Evolutionary conservation across 345 rosid species (phyloP).

Genomic region (Reutealis trisperma): DNA sequence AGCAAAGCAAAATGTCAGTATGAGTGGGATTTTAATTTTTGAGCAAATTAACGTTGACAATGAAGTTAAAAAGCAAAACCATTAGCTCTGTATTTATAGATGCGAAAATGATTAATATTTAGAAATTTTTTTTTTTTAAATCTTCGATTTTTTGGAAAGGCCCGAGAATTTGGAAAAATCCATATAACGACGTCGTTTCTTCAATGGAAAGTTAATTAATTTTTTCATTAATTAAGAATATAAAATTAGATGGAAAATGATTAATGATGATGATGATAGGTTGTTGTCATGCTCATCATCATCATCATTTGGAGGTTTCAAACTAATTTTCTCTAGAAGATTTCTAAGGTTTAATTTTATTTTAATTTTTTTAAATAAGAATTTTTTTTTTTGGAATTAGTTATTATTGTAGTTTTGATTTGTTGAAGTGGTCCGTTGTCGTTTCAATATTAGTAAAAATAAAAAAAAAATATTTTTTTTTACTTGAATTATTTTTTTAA

Average conservation of each 20-base stretch:
- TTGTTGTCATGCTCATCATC: conserved; percentile 66
- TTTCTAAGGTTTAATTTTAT: background rate
- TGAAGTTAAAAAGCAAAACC: conserved; percentile 13
- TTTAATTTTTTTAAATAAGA: no score
- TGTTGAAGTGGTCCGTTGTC: background rate
- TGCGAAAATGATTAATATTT: background rate
- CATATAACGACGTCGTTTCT: conserved; percentile 32
- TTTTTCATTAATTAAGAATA: background rate
- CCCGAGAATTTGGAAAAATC: background rate
- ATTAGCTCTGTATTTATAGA: conserved; percentile 48
- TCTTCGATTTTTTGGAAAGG: background rate
- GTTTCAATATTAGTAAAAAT: no score
- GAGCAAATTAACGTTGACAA: conserved; percentile 17
- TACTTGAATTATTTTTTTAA: no score
- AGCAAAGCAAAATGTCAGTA: background rate
- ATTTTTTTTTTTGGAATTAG: no score
- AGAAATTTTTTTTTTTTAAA: background rate
- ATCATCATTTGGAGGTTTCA: conserved; percentile 5
- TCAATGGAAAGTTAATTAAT: background rate
- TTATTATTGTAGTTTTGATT: background rate
- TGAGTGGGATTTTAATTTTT: background rate
- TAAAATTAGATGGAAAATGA: background rate
- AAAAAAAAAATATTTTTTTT: no score
- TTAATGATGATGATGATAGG: conserved; percentile 50
- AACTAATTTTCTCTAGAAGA: background rate